These are phyloP conservation scores for Cytidiella melzeri DNA, from an alignment of 768 basidiomycete genomes.

Conservation along the genomic window DNA sequence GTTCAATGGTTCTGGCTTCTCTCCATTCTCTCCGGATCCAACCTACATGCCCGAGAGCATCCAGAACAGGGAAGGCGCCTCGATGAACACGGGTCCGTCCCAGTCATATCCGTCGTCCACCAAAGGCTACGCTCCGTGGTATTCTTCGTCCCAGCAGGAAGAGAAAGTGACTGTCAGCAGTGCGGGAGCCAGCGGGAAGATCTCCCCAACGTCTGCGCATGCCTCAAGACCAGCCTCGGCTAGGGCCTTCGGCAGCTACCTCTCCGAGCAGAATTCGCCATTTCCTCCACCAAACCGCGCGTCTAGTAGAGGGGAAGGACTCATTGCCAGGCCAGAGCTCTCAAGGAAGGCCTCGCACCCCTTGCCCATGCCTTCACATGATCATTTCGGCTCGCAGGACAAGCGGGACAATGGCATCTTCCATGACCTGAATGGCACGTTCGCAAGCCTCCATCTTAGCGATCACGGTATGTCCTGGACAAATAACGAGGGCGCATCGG, in stretches of 20 bases:
- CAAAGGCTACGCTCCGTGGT: conserved; percentile 46
- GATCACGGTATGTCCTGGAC: conserved; percentile 29
- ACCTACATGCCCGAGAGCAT: conserved; percentile 35
- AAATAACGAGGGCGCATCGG: conserved; percentile 15
- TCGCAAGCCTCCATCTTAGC: conserved; percentile 70
- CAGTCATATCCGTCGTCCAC: conserved; percentile 43
- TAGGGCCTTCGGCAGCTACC: conserved; percentile 39
- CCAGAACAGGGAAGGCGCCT: conserved; percentile 21
- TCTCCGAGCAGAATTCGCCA: conserved; percentile 35
- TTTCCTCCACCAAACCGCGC: conserved; percentile 22
- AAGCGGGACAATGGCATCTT: conserved; percentile 45
- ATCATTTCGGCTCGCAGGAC: conserved; percentile 9
- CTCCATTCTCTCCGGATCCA: conserved; percentile 78
- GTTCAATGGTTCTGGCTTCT: conserved; percentile 36
- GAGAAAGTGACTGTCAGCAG: conserved; percentile 27
- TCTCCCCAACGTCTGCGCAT: conserved; percentile 21
- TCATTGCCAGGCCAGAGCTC: conserved; percentile 27
- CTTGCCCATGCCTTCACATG: conserved; percentile 8
- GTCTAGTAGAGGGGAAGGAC: conserved; percentile 35
- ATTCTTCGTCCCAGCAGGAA: conserved; percentile 35
- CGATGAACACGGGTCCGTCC: conserved; percentile 21
- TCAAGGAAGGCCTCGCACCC: conserved; percentile 16
- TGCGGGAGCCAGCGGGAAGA: conserved; percentile 19
- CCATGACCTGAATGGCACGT: conserved; percentile 68
- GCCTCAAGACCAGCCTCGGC: conserved; percentile 35